Conservation (phyloP, 2,329 filamentous ascomycete genomes). For the Elsinoe fawcettii region DNA sequence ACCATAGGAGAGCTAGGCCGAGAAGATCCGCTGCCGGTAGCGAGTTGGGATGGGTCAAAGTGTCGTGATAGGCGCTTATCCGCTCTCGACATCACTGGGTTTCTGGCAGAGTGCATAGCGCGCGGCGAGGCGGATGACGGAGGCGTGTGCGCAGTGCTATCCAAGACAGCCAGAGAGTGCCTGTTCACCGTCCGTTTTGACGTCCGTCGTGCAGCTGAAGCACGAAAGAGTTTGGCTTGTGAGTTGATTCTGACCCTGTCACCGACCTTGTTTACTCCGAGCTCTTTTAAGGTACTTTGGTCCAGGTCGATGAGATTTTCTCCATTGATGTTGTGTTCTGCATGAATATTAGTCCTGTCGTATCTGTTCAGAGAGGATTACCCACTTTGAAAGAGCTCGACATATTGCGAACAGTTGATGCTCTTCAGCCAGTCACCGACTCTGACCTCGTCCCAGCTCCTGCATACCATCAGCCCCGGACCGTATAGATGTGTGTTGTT, state of each 20-base stretch:
- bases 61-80: constrained; percentile 44
- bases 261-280: constrained; percentile 96
- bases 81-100: constrained; percentile 37
- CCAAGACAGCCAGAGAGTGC: constrained; percentile 76
- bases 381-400: constrained; percentile 68
- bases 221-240: constrained; percentile 43
- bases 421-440: constrained; percentile 86
- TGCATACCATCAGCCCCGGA: constrained; percentile 27
- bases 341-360: constrained; percentile 20
- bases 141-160: constrained; percentile 49
- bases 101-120: constrained; percentile 43
- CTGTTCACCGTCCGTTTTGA: constrained; percentile 65
- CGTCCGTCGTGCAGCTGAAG: constrained; percentile 41
- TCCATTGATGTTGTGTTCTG: constrained; percentile 89
- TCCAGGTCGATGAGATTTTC: constrained; percentile 96
- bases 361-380: not conserved
- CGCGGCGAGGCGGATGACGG: constrained; percentile 16
- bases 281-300: constrained; percentile 90
- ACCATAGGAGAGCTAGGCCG: constrained; percentile 64
- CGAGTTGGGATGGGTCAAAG: constrained; percentile 34
- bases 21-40: constrained; percentile 49
- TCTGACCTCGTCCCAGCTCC: constrained; percentile 77
- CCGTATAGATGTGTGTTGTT: not conserved
- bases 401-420: constrained; percentile 91
- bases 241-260: constrained; percentile 76